A percentile compares a stretch with the other conserved stretches of the same genome.
These are phyloP conservation scores for Nymphaea colorata DNA, from an alignment of 164 flowering plant genomes.

Conservation along the genomic window DNA sequence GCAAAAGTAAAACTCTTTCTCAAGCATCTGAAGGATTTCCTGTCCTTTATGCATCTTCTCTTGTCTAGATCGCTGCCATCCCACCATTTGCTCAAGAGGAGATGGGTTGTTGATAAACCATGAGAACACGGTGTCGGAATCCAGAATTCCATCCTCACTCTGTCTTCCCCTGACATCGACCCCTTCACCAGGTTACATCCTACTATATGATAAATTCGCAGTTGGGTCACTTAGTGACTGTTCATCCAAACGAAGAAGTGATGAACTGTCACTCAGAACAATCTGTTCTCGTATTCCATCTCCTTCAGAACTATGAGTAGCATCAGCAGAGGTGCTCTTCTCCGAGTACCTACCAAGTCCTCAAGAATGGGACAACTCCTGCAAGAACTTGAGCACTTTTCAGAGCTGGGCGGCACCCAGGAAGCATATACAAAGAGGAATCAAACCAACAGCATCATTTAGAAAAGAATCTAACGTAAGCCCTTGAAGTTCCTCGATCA, in stretches of 20 bases:
- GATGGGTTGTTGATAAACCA: conserved; percentile 73
- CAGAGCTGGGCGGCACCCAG: conserved; percentile 62
- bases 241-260: conserved; percentile 51
- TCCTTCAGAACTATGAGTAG: conserved; percentile 17
- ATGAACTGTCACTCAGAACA: conserved; percentile 44
- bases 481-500: conserved; percentile 73
- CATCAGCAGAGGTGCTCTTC: conserved; percentile 35
- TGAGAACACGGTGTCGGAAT: conserved; percentile 47
- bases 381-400: conserved; percentile 72
- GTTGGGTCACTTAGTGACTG: conserved; percentile 24
- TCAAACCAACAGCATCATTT: conserved; percentile 36
- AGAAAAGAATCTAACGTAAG: conserved; percentile 45
- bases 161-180: conserved; percentile 5
- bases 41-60: conserved; percentile 52
- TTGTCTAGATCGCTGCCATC: conserved; percentile 54
- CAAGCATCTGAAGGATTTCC: conserved; percentile 70
- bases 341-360: conserved; percentile 58
- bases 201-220: conserved; percentile 12
- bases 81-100: conserved; percentile 42
- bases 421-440: conserved; percentile 80
- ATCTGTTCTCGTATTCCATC: conserved; percentile 45
- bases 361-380: conserved; percentile 69
- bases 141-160: conserved; percentile 25
- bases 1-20: conserved; percentile 71
- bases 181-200: conserved; percentile 9